These are phyloP conservation scores for Testicularia cyperi DNA, from an alignment of 1,284 basidiomycete genomes.

Conservation along the genomic window DNA sequence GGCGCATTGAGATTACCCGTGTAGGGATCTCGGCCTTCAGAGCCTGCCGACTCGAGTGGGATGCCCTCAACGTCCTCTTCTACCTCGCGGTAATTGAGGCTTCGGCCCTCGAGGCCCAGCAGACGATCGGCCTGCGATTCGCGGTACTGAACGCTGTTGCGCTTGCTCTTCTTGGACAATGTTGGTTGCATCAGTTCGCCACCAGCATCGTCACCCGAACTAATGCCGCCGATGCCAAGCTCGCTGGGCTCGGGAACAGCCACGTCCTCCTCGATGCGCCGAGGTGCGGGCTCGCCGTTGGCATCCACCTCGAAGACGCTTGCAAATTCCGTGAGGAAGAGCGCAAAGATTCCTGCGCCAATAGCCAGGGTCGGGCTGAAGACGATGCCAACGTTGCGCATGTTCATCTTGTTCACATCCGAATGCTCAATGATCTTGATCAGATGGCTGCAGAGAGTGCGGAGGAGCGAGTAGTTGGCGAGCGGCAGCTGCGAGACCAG, in stretches of 20 bases:
- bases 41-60: conserved; percentile 1
- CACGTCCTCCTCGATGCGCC: conserved; percentile 33
- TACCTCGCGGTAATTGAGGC: conserved; percentile 11
- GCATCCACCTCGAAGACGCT: conserved; percentile 51
- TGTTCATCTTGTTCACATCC: conserved; percentile 93
- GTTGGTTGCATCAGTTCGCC: no score
- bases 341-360: conserved; percentile 51
- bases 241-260: background rate
- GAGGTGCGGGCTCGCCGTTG: conserved; percentile 41
- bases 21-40: background rate
- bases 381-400: conserved; percentile 97
- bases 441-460: conserved; percentile 90
- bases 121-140: conserved; percentile 35
- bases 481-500: conserved; percentile 84
- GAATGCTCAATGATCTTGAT: conserved; percentile 92
- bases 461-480: conserved; percentile 88
- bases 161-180: conserved; percentile 22
- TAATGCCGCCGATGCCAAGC: no score
- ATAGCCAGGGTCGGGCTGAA: conserved; percentile 62
- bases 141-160: conserved; percentile 33
- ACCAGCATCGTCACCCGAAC: background rate
- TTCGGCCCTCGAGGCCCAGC: conserved; percentile 34
- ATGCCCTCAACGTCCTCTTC: conserved; percentile 35
- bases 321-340: conserved; percentile 55
- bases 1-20: background rate